Percentiles rank a stretch among this genome's conserved stretches.
These are phyloP conservation scores for Thraustochytrium sp. DNA, from an alignment of 352 stramenopile species.

Conservation along the genomic window DNA sequence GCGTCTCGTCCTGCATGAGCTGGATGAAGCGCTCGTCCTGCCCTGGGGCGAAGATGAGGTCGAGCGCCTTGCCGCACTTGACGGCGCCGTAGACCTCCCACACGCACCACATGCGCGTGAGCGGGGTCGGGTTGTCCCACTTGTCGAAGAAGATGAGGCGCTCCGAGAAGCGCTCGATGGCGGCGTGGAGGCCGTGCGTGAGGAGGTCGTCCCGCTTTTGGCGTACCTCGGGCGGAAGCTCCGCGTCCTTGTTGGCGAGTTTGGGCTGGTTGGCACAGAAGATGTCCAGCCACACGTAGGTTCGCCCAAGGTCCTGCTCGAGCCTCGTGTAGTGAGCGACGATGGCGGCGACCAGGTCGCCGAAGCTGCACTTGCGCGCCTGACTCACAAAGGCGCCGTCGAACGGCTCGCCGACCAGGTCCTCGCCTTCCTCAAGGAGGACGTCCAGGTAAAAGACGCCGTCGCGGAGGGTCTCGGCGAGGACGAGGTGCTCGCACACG, in stretches of 20 bases:
- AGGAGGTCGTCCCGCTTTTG: not conserved
- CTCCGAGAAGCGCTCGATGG: not conserved
- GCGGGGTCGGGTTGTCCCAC: not conserved
- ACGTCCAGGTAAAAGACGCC: not conserved
- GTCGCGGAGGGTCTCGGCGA: not conserved
- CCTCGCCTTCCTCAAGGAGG: not conserved
- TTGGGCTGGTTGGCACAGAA: constrained; percentile 22
- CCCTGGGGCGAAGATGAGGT: not conserved
- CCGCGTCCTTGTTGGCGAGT: not conserved
- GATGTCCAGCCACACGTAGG: constrained; percentile 11
- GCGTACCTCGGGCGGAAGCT: too few relatives aligned
- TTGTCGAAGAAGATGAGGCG: constrained; percentile 16
- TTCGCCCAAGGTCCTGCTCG: not conserved
- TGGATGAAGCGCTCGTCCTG: not conserved
- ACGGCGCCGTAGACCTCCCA: constrained; percentile 26
- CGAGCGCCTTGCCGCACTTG: not conserved
- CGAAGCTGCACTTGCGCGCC: constrained; percentile 9
- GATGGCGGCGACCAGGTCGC: not conserved
- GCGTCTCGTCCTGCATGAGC: not conserved
- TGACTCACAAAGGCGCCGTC: constrained; percentile 32
- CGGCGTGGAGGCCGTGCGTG: not conserved
- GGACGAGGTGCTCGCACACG: not conserved
- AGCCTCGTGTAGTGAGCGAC: not conserved
- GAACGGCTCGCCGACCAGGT: not conserved
- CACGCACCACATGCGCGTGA: constrained; percentile 4